Base-by-base conservation (phyloP, 1,284 basidiomycete genomes). In the Irpex lacteus region DNA sequence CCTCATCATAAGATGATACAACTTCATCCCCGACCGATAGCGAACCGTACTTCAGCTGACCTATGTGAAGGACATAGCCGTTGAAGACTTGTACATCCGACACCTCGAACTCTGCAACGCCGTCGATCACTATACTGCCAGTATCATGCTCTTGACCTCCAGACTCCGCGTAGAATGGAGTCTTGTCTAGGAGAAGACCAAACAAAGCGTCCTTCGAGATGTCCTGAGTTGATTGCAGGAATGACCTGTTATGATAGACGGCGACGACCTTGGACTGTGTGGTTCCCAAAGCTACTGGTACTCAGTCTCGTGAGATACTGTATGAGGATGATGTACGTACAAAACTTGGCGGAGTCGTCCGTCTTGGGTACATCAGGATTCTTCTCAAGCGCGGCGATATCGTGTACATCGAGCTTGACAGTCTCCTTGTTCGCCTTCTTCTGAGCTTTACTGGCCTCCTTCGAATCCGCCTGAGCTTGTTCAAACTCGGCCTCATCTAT, bases 101-200 rank as follows among this genome's bases (percentile, higher is more conserved):
- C 60, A 99, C 97, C 71, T 93, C 91, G 75, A 99, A 98, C 75
- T 98, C 95, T 59, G 93, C 89, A 70, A 89, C 81, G 60, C 92
- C 96, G 70, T 98, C 97, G 62, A 98, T 92, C 49, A 96, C 88
- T 69, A 99, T 93, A 70, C 90, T 93, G 64, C 97, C 97, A 1
- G 94, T 98, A 77, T 99, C 97, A 71, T 94, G 90, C 78, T 99
- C 96, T 77, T 99, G 97, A 50, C 97, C 98, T 75, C 97, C 97
- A 59, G 94, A 87, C 80, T 99, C 97, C 34, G 97, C 97, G 72
- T 99, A 99, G 77, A 99, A 98, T 80, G 91, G 95, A n/a, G 97
- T 98, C 63, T 85, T 86, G 79, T 99, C 95, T 61, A 99, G 87
- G 47, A 99, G 76, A 63, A 99, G 74, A 63, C 97, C 98, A 73